A percentile compares a stretch with the other conserved stretches of the same genome.
Conservation (phyloP, 1,284 basidiomycete genomes). For the Vanrija sp. region DNA sequence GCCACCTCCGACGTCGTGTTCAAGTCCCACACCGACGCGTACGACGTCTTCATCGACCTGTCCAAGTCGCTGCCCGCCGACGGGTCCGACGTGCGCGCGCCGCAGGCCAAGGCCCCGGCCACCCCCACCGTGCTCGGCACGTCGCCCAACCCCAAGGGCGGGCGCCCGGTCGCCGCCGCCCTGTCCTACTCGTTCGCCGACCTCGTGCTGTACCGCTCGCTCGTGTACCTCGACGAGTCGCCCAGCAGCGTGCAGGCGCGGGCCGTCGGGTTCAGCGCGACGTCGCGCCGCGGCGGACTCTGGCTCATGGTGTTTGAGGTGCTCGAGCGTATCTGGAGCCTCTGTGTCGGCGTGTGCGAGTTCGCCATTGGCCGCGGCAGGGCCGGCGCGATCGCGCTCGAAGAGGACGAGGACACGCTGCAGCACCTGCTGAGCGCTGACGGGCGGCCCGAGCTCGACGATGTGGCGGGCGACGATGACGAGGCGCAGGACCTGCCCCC, state of each 20-base stretch:
- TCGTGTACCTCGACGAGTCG: slow-evolving; percentile 31
- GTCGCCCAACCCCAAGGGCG: background rate
- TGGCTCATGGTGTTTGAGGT: slow-evolving; percentile 42
- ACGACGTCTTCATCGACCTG: slow-evolving; percentile 45
- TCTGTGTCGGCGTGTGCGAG: slow-evolving; percentile 45
- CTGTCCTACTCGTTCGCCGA: slow-evolving; percentile 38
- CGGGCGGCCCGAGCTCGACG: background rate
- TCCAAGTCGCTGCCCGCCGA: slow-evolving; percentile 19
- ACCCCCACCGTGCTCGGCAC: slow-evolving; percentile 1
- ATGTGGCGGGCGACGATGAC: background rate
- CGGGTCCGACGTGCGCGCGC: slow-evolving; percentile 11
- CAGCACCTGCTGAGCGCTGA: background rate
- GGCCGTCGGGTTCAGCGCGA: slow-evolving; percentile 13
- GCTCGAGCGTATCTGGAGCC: slow-evolving; percentile 29
- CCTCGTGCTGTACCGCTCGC: slow-evolving; percentile 38
- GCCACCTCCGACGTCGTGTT: slow-evolving; percentile 43
- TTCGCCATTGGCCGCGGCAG: slow-evolving; percentile 37
- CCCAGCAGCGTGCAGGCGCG: slow-evolving; percentile 25
- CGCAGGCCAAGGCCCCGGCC: slow-evolving; percentile 4
- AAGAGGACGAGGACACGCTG: slow-evolving; percentile 13
- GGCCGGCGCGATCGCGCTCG: slow-evolving; percentile 6
- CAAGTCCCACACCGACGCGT: slow-evolving; percentile 32
- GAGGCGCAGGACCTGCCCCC: background rate
- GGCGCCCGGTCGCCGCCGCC: slow-evolving; percentile 1
- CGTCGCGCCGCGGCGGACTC: slow-evolving; percentile 21